phyloP scores from a whole-genome alignment of 2,329 filamentous ascomycete genomes.

The Zarea fungicola region DNA sequence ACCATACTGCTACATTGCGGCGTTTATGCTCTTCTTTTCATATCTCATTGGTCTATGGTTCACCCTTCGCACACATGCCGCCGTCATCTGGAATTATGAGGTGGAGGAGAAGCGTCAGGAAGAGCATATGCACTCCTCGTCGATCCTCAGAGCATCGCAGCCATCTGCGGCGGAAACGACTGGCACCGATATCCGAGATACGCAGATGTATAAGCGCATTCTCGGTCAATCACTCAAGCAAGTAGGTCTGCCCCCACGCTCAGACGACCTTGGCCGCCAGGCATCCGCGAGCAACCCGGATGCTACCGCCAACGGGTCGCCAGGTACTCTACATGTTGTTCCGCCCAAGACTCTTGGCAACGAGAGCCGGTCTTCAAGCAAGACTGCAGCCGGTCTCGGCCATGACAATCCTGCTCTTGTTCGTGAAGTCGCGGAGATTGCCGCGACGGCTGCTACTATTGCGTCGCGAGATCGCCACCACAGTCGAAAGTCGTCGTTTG shows the following conservation, averaged over 20 bases:
- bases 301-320: conserved; percentile 36
- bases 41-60: conserved; percentile 95
- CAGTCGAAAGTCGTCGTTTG: conserved; percentile 33
- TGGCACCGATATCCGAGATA: conserved; percentile 72
- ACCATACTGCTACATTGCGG: conserved; percentile 88
- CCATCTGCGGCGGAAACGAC: conserved; percentile 40
- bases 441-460: conserved; percentile 82
- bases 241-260: conserved; percentile 59
- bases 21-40: conserved; percentile 79
- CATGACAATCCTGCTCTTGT: conserved; percentile 77
- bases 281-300: conserved; percentile 31
- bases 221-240: conserved; percentile 85
- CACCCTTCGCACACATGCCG: conserved; percentile 89
- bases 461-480: conserved; percentile 65
- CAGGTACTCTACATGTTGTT: conserved; percentile 63
- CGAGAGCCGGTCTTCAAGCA: conserved; percentile 37
- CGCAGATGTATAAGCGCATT: conserved; percentile 87
- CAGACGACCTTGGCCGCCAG: conserved; percentile 40
- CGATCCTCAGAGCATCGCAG: conserved; percentile 29
- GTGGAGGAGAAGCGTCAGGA: conserved; percentile 68
- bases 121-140: conserved; percentile 36
- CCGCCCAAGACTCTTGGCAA: conserved; percentile 59
- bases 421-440: conserved; percentile 87
- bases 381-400: conserved; percentile 62
- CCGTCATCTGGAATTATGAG: conserved; percentile 93